These are phyloP conservation scores for Elsinoe fawcettii DNA, from an alignment of 2,329 filamentous ascomycete genomes.

Conservation along the genomic window DNA sequence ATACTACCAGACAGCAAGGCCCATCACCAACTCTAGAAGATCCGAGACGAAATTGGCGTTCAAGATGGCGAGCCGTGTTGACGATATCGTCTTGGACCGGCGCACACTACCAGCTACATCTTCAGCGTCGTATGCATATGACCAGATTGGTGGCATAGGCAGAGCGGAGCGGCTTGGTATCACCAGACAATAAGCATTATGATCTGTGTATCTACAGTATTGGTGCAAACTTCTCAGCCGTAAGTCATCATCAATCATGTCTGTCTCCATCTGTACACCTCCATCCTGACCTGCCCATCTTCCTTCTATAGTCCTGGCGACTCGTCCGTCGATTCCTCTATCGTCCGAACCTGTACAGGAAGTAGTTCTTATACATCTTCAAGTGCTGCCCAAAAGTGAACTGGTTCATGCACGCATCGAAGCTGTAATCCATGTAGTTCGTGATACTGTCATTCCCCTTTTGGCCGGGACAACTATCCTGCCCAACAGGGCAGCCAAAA, in stretches of 20 bases:
- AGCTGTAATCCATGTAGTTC: slow-evolving; percentile 55
- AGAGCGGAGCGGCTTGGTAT: no score
- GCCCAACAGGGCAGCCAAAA: slow-evolving; percentile 45
- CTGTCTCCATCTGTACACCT: slow-evolving; percentile 1
- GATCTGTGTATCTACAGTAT: neutral
- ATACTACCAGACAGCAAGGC: no score
- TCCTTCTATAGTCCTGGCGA: neutral
- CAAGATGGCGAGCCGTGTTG: no score
- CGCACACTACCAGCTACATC: no score
- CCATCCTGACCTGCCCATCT: neutral
- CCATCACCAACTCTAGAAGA: no score
- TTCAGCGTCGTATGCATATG: no score
- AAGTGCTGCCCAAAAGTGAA: slow-evolving; percentile 45
- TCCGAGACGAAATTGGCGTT: no score
- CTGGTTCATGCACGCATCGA: slow-evolving; percentile 46
- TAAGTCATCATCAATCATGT: neutral
- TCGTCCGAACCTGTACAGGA: slow-evolving; percentile 32
- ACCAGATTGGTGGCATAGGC: no score
- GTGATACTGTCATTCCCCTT: slow-evolving; percentile 45
- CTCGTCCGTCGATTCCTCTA: neutral
- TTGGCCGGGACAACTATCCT: slow-evolving; percentile 45
- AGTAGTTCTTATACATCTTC: slow-evolving; percentile 48
- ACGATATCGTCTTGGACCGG: no score
- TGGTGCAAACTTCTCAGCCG: neutral
- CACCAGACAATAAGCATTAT: slow-evolving; percentile 13